Percentiles rank a stretch among this genome's conserved stretches.
Conservation (phyloP, 2,329 filamentous ascomycete species). For the Rhytidhysteron rufulum region DNA sequence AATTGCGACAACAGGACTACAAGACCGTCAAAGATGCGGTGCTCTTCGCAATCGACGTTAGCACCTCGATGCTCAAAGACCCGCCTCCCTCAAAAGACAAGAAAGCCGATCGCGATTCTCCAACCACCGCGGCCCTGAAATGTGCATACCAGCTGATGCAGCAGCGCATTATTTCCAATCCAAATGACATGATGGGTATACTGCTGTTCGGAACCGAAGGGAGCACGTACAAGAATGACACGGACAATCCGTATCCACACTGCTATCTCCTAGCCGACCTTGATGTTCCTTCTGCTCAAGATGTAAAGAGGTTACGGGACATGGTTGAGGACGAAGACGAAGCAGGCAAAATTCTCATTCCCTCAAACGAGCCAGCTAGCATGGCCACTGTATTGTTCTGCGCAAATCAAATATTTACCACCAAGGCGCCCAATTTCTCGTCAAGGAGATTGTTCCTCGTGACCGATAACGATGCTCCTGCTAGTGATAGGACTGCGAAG, state of each 20-base stretch:
- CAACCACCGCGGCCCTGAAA: slow-evolving; percentile 80
- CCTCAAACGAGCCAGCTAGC: slow-evolving; percentile 65
- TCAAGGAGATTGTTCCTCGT: slow-evolving; percentile 93
- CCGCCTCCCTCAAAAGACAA: slow-evolving; percentile 61
- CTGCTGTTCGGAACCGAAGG: slow-evolving; percentile 85
- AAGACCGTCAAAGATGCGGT: slow-evolving; percentile 95
- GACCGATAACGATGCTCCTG: slow-evolving; percentile 86
- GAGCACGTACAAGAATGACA: slow-evolving; percentile 64
- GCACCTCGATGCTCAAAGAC: slow-evolving; percentile 73
- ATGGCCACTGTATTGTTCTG: slow-evolving; percentile 93
- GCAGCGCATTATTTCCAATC: slow-evolving; percentile 95
- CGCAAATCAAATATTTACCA: slow-evolving; percentile 94
- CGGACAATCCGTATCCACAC: slow-evolving; percentile 69
- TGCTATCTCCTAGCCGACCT: slow-evolving; percentile 90
- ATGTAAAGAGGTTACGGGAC: slow-evolving; percentile 74
- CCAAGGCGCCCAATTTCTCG: slow-evolving; percentile 88
- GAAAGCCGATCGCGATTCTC: slow-evolving; percentile 73
- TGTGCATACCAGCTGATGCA: slow-evolving; percentile 95
- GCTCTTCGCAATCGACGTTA: slow-evolving; percentile 92
- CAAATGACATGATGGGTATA: slow-evolving; percentile 95
- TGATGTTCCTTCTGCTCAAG: slow-evolving; percentile 78
- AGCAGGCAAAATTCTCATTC: slow-evolving; percentile 63
- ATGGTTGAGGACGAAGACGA: slow-evolving; percentile 77
- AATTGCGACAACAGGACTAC: slow-evolving; percentile 78
- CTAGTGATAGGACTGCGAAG: slow-evolving; percentile 65